A percentile compares a stretch with the other conserved stretches of the same genome.
Conservation (phyloP, 2,329 filamentous ascomycete species). For the Aphanoascus verrucosus region DNA sequence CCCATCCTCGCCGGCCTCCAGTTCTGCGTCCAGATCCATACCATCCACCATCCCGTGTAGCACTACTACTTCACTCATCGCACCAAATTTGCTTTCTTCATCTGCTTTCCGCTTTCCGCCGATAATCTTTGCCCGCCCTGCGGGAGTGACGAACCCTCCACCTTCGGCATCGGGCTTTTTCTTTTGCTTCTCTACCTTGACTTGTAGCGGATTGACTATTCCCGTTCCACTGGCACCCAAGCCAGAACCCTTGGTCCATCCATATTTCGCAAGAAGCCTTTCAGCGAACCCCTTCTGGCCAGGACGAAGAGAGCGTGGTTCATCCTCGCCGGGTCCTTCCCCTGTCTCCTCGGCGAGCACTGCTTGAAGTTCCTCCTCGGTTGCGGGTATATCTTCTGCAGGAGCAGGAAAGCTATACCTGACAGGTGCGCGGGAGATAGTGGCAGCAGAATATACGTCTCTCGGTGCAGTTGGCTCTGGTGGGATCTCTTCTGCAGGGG, state of each 20-base stretch:
- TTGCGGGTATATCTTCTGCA: constrained; percentile 42
- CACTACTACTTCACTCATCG: constrained; percentile 73
- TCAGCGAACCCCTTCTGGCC: constrained; percentile 78
- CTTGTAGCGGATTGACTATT: constrained; percentile 71
- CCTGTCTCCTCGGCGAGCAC: constrained; percentile 33
- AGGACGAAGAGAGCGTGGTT: constrained; percentile 53
- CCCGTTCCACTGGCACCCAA: constrained; percentile 73
- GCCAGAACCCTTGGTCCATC: constrained; percentile 79
- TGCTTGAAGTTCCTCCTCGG: constrained; percentile 44
- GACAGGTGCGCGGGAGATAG: constrained; percentile 68
- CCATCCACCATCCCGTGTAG: constrained; percentile 76
- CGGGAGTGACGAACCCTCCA: constrained; percentile 62
- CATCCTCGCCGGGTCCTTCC: constrained; percentile 28
- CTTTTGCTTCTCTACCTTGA: constrained; percentile 76
- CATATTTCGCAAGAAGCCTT: constrained; percentile 84
- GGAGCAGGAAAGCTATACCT: constrained; percentile 53
- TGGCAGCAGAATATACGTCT: constrained; percentile 37
- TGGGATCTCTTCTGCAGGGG: constrained; percentile 23
- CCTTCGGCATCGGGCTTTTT: constrained; percentile 68
- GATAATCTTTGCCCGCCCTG: constrained; percentile 65
- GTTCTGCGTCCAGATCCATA: constrained; percentile 69
- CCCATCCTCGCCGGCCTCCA: constrained; percentile 50
- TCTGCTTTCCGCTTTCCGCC: constrained; percentile 52
- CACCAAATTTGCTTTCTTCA: constrained; percentile 51
- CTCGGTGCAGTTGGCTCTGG: constrained; percentile 34